phyloP scores from a whole-genome alignment of 495 filamentous ascomycete species.

The Aspergillus mulundensis region DNA sequence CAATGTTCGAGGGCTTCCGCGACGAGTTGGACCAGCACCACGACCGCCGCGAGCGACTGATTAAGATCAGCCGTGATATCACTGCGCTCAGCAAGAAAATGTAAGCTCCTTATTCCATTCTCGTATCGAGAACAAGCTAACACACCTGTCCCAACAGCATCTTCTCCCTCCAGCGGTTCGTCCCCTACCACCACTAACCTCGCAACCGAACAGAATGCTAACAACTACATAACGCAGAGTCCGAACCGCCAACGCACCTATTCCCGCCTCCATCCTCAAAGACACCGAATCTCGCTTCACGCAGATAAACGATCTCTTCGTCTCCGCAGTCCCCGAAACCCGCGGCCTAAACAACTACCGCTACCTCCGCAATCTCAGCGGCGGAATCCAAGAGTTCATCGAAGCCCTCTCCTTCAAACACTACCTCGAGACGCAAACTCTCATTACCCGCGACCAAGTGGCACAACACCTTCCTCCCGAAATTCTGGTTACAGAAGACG shows the following conservation, averaged over 20 bases:
- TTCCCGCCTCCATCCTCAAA: constrained; percentile 61
- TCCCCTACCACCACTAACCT: constrained; percentile 2
- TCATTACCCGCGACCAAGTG: constrained; percentile 64
- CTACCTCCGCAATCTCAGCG: constrained; percentile 70
- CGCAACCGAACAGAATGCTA: constrained; percentile 2
- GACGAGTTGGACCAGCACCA: constrained; percentile 91
- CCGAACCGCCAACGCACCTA: constrained; percentile 50
- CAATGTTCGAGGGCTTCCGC: constrained; percentile 83
- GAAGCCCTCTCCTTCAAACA: constrained; percentile 83
- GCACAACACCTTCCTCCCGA: constrained; percentile 42
- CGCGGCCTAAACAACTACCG: constrained; percentile 73
- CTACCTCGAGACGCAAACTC: constrained; percentile 72
- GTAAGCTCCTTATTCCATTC: constrained; percentile 42
- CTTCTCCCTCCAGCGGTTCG: constrained; percentile 85
- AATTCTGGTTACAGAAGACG: constrained; percentile 67
- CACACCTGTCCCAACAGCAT: constrained; percentile 47
- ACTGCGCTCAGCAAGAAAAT: constrained; percentile 96
- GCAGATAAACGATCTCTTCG: constrained; percentile 66
- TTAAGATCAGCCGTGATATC: constrained; percentile 85
- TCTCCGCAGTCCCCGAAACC: constrained; percentile 65
- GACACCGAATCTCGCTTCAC: constrained; percentile 60
- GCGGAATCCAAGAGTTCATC: constrained; percentile 86
- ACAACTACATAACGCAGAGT: constrained; percentile 42
- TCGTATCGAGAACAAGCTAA: neutral
- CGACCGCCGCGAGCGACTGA: constrained; percentile 82